Conservation (phyloP, 352 stramenopile species). For the Pythium brassicae region DNA sequence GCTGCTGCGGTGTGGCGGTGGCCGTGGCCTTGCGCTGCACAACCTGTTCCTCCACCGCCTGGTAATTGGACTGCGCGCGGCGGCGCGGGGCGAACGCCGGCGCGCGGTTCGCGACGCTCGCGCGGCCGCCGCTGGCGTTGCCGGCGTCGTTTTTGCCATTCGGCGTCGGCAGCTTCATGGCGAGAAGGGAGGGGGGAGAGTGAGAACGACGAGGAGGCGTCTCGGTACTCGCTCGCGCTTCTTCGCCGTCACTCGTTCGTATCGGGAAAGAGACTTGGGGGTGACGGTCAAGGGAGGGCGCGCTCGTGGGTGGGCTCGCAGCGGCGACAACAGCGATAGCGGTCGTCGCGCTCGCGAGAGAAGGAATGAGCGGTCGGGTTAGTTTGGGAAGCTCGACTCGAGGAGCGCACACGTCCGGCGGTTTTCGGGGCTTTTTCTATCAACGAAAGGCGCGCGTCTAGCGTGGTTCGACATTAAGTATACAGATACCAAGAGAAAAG, state of each 20-base stretch:
- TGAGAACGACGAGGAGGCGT: too few species aligned
- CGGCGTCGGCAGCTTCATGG: constrained; percentile 14
- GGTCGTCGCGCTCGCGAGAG: too few species aligned
- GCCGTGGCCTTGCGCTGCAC: constrained; percentile 9
- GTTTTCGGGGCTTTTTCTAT: not conserved
- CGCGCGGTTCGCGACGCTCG: constrained; percentile 13
- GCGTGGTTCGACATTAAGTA: not conserved
- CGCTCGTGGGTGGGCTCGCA: too few species aligned
- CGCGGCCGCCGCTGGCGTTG: constrained; percentile 6
- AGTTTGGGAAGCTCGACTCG: too few species aligned
- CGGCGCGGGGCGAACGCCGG: constrained; percentile 25
- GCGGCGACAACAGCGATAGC: too few species aligned
- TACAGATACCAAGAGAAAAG: not conserved
- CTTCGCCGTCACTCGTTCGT: too few species aligned
- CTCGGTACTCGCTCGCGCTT: too few species aligned
- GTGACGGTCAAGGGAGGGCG: not conserved
- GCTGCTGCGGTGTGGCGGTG: constrained; percentile 35
- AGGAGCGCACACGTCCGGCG: not conserved
- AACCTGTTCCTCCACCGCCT: constrained; percentile 49
- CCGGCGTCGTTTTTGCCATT: constrained; percentile 1
- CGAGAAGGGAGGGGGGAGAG: too few species aligned
- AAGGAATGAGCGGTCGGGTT: not conserved
- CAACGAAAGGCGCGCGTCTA: not conserved
- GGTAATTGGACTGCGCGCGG: constrained; percentile 73
- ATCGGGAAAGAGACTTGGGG: too few species aligned